These are phyloP conservation scores for Penicillium silybi DNA, from an alignment of 495 filamentous ascomycete species.

Conservation along the genomic window DNA sequence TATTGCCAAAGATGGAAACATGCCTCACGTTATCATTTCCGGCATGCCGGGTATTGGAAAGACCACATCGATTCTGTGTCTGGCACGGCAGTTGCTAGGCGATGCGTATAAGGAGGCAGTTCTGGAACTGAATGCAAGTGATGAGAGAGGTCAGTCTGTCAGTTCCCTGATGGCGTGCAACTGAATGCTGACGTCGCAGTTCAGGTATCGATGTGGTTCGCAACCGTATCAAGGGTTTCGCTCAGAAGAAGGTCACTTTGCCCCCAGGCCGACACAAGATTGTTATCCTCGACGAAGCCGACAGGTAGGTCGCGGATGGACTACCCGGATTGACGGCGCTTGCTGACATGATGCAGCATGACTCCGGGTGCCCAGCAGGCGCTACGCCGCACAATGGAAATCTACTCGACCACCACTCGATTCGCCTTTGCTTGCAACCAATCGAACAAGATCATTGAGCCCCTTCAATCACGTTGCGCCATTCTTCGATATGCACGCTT, in stretches of 20 bases:
- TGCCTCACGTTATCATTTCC: conserved; percentile 98
- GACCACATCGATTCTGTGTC: conserved; percentile 91
- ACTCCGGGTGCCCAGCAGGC: conserved; percentile 95
- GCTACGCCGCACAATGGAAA: conserved; percentile 96
- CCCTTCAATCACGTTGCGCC: conserved; percentile 91
- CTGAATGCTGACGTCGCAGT: conserved; percentile 6
- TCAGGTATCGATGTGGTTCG: conserved; percentile 93
- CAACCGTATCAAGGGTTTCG: conserved; percentile 98
- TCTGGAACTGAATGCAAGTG: conserved; percentile 90
- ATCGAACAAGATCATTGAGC: conserved; percentile 99
- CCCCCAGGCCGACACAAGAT: conserved; percentile 89
- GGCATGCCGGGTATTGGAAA: conserved; percentile 99
- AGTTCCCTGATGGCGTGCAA: background rate
- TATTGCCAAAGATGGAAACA: conserved; percentile 98
- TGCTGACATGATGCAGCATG: conserved; percentile 55
- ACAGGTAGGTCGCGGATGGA: conserved; percentile 49
- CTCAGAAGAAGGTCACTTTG: conserved; percentile 98
- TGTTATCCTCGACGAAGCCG: conserved; percentile 96
- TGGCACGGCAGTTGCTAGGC: conserved; percentile 87
- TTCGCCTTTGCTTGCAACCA: conserved; percentile 99
- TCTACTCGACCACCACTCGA: conserved; percentile 92
- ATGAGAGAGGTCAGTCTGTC: conserved; percentile 73
- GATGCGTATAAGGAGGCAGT: conserved; percentile 98
- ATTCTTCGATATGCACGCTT: conserved; percentile 92
- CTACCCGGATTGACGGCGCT: background rate